These are phyloP conservation scores for Grammothele lineata DNA, from an alignment of 768 basidiomycete genomes.

Conservation along the genomic window DNA sequence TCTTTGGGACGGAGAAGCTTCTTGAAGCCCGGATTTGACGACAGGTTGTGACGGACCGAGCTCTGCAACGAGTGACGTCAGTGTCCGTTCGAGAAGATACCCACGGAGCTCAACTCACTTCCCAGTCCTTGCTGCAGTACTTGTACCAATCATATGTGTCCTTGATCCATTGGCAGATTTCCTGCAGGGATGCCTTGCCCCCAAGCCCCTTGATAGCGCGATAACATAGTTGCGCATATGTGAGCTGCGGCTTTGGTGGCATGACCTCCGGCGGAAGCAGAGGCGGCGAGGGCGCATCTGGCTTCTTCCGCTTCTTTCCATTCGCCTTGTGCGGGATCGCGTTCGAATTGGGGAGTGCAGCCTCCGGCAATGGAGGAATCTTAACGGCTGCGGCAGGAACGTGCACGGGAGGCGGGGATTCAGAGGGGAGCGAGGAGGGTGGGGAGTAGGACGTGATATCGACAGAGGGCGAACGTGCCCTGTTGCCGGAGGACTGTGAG, in stretches of 20 bases:
- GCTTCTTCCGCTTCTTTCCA: slow-evolving; percentile 74
- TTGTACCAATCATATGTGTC: slow-evolving; percentile 88
- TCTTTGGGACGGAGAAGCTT: slow-evolving; percentile 85
- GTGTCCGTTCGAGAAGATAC: slow-evolving; percentile 3
- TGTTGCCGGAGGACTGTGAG: slow-evolving; percentile 61
- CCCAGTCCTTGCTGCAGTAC: slow-evolving; percentile 86
- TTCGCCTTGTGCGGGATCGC: slow-evolving; percentile 33
- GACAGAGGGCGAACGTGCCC: slow-evolving; percentile 71
- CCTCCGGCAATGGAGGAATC: slow-evolving; percentile 41
- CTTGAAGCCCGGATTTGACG: slow-evolving; percentile 85
- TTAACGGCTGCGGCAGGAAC: slow-evolving; percentile 42
- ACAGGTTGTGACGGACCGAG: slow-evolving; percentile 93
- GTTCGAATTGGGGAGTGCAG: slow-evolving; percentile 62
- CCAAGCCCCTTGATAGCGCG: slow-evolving; percentile 79
- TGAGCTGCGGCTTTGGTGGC: slow-evolving; percentile 84
- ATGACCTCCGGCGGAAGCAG: slow-evolving; percentile 66
- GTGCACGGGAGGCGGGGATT: slow-evolving; percentile 61
- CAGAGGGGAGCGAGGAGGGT: slow-evolving; percentile 74
- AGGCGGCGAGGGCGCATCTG: slow-evolving; percentile 32
- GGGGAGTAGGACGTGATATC: slow-evolving; percentile 54
- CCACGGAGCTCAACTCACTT: slow-evolving; percentile 49
- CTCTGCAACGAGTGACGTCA: slow-evolving; percentile 38
- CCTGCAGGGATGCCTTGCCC: slow-evolving; percentile 86
- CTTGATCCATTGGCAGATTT: slow-evolving; percentile 90
- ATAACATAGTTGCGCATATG: slow-evolving; percentile 90